Evolutionary conservation across 164 flowering plant species (phyloP), one percentile per base, ranked within the genome.

Genomic region (Platanus orientalis): DNA sequence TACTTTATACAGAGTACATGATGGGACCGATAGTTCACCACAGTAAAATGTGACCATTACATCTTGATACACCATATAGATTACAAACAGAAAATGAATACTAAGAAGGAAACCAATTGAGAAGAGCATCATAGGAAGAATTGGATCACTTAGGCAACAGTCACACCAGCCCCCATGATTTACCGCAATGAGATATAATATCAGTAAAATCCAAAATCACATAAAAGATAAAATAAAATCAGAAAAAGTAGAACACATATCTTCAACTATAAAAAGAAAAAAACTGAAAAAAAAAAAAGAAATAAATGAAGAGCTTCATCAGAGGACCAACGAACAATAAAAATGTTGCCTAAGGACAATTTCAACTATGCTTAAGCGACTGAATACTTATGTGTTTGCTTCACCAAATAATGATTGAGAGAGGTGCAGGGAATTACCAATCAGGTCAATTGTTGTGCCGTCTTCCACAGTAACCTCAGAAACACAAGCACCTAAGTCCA

Each of bases 381-480:
- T 7, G 42, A 36, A 36, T 7, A 36, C 26, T n/a, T 14, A 14
- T 19, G n/a, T n/a, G n/a, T 26, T 32, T 20, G 11, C 11, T 53
- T 11, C 1, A 7, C 16, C 36, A 48, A 23, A 29, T 7, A 5
- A 50, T 42, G 12, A 61, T 14, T 49, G 25, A 24, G 21, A 34
- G 29, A 26, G 0, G 25, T 26, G 36, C 21, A 54, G 14, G 26
- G 48, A 29, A 39, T 44, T 63, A 90, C 97, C 97, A 69, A 93
- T 88, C 51, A 90, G 81, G 69, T 93, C 98, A 68, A 93, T 90
- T 42, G 92, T 88, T 13, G 88, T 84, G 60, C 98, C 96, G 77
- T 93, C 98, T 69, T 89, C 89, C 55, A 85, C 76, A 7, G 98
- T 90, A 29, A 79, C 78, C 62, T 74, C 75, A 69, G 80, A 73